phyloP scores from a whole-genome alignment of 2,329 filamentous ascomycete genomes.

The Pseudogymnoascus sp. region DNA sequence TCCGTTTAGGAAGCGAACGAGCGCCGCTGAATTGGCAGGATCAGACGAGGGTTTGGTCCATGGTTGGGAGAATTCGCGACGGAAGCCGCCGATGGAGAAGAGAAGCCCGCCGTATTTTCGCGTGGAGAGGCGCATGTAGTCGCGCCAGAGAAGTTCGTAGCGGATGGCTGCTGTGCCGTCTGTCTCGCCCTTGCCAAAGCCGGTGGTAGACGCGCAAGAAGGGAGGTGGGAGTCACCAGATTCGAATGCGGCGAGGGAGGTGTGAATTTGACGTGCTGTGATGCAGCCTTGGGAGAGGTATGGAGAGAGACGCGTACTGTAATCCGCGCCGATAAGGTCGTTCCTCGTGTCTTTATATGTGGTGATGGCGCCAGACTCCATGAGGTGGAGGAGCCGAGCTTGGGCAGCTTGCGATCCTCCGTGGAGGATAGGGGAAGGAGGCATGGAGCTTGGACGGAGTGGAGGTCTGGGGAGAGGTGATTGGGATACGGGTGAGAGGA shows the following conservation, averaged over 20 bases:
- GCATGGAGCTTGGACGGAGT: constrained; percentile 41
- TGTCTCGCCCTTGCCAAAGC: constrained; percentile 64
- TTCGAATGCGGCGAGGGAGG: constrained; percentile 59
- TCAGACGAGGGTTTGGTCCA: constrained; percentile 34
- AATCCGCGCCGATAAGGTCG: constrained; percentile 60
- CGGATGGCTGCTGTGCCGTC: constrained; percentile 61
- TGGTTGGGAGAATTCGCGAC: constrained; percentile 35
- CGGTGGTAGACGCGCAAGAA: constrained; percentile 14
- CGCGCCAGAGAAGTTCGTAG: constrained; percentile 68
- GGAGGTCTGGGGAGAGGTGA: constrained; percentile 43
- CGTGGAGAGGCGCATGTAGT: constrained; percentile 72
- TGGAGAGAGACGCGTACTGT: constrained; percentile 67
- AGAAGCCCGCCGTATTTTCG: constrained; percentile 59
- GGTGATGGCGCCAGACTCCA: constrained; percentile 51
- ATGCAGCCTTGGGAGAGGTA: constrained; percentile 66
- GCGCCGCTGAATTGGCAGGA: constrained; percentile 37
- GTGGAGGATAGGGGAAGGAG: constrained; percentile 55
- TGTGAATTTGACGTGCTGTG: constrained; percentile 64
- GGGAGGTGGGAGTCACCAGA: constrained; percentile 40
- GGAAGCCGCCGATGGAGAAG: constrained; percentile 58
- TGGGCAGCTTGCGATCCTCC: constrained; percentile 59
- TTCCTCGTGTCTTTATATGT: constrained; percentile 65
- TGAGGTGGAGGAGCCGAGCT: constrained; percentile 50
- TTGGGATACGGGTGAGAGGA: constrained; percentile 49
- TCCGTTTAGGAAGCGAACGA: constrained; percentile 56